These are phyloP conservation scores for Candida alai DNA, from an alignment of 805 yeast genomes.

Conservation along the genomic window DNA sequence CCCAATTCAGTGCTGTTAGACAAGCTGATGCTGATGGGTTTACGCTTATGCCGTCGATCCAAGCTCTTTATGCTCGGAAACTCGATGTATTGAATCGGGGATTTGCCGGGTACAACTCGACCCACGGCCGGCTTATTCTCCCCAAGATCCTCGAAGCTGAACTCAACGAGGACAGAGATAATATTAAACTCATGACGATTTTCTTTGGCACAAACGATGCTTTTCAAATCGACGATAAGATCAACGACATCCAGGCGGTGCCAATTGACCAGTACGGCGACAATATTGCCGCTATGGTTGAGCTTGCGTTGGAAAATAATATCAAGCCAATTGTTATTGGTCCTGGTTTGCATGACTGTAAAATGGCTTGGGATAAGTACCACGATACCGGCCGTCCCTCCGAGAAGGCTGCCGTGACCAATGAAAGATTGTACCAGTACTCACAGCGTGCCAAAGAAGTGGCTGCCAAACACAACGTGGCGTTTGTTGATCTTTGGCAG, in stretches of 20 bases:
- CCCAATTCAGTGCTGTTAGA: constrained; percentile 52
- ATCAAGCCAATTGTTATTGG: constrained; percentile 58
- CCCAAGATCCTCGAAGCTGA: constrained; percentile 46
- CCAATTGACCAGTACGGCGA: constrained; percentile 44
- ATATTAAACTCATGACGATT: constrained; percentile 47
- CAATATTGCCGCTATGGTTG: constrained; percentile 46
- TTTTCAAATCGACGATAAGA: constrained; percentile 6
- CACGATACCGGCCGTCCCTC: constrained; percentile 3
- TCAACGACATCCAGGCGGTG: constrained; percentile 38
- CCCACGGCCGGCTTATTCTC: constrained; percentile 44
- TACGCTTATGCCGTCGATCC: constrained; percentile 49
- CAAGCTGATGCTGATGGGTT: constrained; percentile 37
- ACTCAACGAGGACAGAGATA: constrained; percentile 13
- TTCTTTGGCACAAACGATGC: constrained; percentile 84
- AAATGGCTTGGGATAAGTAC: constrained; percentile 19
- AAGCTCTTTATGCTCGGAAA: constrained; percentile 48
- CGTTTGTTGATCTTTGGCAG: constrained; percentile 55
- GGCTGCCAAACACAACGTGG: constrained; percentile 45
- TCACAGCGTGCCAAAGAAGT: constrained; percentile 45
- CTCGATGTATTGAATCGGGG: constrained; percentile 74
- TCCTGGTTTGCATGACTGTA: constrained; percentile 55
- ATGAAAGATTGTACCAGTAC: constrained; percentile 44
- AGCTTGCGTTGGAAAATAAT: constrained; percentile 33
- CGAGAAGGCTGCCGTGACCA: constrained; percentile 33
- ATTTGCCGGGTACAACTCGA: constrained; percentile 69